Evolutionary conservation across 2,329 filamentous ascomycete species (phyloP).

Genomic region (Cordyceps javanica): DNA sequence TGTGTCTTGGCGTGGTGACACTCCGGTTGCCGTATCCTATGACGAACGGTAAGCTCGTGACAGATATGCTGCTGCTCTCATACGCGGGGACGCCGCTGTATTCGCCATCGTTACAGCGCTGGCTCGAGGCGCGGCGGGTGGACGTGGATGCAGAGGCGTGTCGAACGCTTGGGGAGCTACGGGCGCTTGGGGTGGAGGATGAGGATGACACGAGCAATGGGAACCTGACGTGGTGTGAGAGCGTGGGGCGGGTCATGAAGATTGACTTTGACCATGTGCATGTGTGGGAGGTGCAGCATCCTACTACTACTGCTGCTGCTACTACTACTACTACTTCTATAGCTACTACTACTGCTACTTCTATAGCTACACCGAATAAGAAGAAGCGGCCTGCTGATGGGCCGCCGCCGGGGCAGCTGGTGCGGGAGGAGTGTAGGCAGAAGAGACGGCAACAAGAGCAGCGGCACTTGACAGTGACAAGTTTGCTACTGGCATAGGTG

Average conservation of each 20-base stretch:
- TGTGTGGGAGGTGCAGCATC: neutral
- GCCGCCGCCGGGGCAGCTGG: neutral
- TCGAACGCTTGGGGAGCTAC: neutral
- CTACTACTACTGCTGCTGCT: neutral
- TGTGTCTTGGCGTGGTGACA: neutral
- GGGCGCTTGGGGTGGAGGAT: neutral
- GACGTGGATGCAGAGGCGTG: neutral
- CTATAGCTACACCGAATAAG: neutral
- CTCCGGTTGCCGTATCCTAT: neutral
- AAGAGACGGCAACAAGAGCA: neutral
- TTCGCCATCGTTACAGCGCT: neutral
- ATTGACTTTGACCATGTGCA: neutral
- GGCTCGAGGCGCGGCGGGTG: neutral
- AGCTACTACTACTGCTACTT: neutral
- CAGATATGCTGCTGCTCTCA: neutral
- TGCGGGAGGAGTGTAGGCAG: neutral
- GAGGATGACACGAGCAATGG: neutral
- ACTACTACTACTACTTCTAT: too few relatives aligned
- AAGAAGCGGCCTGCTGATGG: neutral
- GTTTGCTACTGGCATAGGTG: constrained; percentile 19
- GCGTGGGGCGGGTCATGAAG: neutral
- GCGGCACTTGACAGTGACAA: neutral
- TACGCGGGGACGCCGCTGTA: neutral
- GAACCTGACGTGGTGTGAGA: neutral
- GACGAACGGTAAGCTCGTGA: neutral